A percentile compares a stretch with the other conserved stretches of the same genome.
These are phyloP conservation scores for Lipomyces orientalis DNA, from an alignment of 805 yeast genomes.

Conservation along the genomic window DNA sequence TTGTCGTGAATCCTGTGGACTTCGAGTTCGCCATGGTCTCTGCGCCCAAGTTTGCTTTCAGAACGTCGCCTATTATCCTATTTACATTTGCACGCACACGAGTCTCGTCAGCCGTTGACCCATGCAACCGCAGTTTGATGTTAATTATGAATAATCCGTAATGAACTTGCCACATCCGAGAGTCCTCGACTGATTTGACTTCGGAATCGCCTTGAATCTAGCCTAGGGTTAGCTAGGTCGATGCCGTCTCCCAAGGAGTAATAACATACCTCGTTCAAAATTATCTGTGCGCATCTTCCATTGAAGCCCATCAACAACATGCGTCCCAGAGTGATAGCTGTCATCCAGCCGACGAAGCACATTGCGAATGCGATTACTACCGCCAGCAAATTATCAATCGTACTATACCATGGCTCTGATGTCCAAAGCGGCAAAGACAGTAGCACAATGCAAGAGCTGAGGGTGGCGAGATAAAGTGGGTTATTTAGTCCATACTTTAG, in stretches of 20 bases:
- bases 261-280: slow-evolving; percentile 9
- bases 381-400: slow-evolving; percentile 47
- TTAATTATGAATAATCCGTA: slow-evolving; percentile 51
- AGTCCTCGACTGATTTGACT: slow-evolving; percentile 44
- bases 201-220: slow-evolving; percentile 39
- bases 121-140: slow-evolving; percentile 45
- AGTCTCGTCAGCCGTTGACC: slow-evolving; percentile 45
- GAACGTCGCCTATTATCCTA: slow-evolving; percentile 32
- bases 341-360: slow-evolving; percentile 50
- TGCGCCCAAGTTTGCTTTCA: slow-evolving; percentile 31
- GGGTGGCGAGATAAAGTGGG: slow-evolving; percentile 28
- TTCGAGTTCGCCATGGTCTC: background rate
- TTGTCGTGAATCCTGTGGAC: slow-evolving; percentile 15
- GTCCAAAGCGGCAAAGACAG: slow-evolving; percentile 23
- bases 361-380: slow-evolving; percentile 49
- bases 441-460: slow-evolving; percentile 15
- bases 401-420: slow-evolving; percentile 38
- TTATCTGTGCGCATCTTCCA: slow-evolving; percentile 45
- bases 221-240: background rate
- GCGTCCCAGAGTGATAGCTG: slow-evolving; percentile 50
- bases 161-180: slow-evolving; percentile 53
- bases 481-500: slow-evolving; percentile 33
- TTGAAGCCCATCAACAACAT: slow-evolving; percentile 53
- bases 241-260: slow-evolving; percentile 1
- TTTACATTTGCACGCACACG: slow-evolving; percentile 42